Evolutionary conservation across 2,329 filamentous ascomycete species (phyloP).

Genomic region (Chalaropsis thielavioides): DNA sequence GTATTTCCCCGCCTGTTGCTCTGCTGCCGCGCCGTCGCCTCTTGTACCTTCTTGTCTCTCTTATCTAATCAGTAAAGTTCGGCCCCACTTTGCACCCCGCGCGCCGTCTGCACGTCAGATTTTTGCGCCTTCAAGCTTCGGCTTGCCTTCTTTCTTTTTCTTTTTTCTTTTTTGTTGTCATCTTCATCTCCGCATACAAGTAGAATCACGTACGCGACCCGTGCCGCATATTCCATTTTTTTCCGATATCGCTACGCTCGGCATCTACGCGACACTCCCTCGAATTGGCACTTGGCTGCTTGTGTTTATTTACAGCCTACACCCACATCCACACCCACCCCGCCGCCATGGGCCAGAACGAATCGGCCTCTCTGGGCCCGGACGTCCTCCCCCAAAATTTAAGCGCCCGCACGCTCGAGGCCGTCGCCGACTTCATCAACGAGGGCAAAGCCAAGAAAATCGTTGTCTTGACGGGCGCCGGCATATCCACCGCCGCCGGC

Average conservation of each 20-base stretch:
- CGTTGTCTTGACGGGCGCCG: slow-evolving; percentile 81
- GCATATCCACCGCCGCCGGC: slow-evolving; percentile 62
- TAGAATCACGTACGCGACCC: no score
- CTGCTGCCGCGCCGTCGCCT: not conserved
- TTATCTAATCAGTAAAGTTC: slow-evolving; percentile 7
- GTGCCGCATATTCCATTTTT: no score
- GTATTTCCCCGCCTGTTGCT: not conserved
- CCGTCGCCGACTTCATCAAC: slow-evolving; percentile 67
- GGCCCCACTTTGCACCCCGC: slow-evolving; percentile 2
- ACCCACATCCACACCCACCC: no score
- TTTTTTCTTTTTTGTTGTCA: no score
- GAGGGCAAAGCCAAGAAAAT: slow-evolving; percentile 53
- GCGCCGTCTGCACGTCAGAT: no score
- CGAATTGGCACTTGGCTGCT: no score
- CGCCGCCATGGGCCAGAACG: slow-evolving; percentile 71
- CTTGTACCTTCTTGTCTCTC: not conserved
- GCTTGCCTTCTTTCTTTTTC: not conserved
- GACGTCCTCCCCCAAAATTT: slow-evolving; percentile 53
- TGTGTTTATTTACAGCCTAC: no score
- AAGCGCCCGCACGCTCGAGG: slow-evolving; percentile 51
- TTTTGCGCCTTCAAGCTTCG: not conserved
- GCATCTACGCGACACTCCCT: no score
- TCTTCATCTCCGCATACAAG: not conserved
- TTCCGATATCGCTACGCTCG: no score
- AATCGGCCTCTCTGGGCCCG: slow-evolving; percentile 47